Conservation (phyloP, 1,139 yeast species). For the Pichia sp. region DNA sequence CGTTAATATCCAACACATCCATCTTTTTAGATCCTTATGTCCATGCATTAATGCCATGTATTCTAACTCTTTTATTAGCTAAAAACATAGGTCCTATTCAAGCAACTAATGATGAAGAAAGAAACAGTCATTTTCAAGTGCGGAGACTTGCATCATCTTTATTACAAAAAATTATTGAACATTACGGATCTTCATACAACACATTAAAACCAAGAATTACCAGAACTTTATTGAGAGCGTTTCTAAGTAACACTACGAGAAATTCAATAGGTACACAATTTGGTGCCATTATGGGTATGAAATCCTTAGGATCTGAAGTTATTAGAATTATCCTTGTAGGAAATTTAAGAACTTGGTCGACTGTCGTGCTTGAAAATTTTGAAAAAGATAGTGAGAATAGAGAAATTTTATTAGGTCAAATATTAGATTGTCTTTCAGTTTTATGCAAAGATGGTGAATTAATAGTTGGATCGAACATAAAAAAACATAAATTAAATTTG, state of each 20-base stretch:
- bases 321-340: conserved; percentile 80
- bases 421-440: conserved; percentile 49
- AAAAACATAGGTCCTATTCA: conserved; percentile 68
- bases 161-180: conserved; percentile 66
- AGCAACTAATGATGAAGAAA: conserved; percentile 18
- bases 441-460: conserved; percentile 35
- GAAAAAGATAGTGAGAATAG: conserved; percentile 31
- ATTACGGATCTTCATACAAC: conserved; percentile 81
- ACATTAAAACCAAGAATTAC: conserved; percentile 92
- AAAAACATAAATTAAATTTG: conserved; percentile 27
- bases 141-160: conserved; percentile 87
- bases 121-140: conserved; percentile 34
- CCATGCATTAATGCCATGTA: conserved; percentile 94
- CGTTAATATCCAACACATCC: conserved; percentile 76
- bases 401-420: conserved; percentile 39
- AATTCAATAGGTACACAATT: conserved; percentile 76
- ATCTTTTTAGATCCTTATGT: conserved; percentile 93
- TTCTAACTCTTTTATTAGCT: conserved; percentile 81
- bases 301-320: conserved; percentile 82
- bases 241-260: conserved; percentile 51
- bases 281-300: conserved; percentile 84
- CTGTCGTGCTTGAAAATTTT: conserved; percentile 39
- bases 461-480: conserved; percentile 9
- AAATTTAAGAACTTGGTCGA: conserved; percentile 76
- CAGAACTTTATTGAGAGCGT: conserved; percentile 83